Base-by-base conservation (phyloP, 2,329 filamentous ascomycete genomes). In the Penicillium janthinellum region DNA sequence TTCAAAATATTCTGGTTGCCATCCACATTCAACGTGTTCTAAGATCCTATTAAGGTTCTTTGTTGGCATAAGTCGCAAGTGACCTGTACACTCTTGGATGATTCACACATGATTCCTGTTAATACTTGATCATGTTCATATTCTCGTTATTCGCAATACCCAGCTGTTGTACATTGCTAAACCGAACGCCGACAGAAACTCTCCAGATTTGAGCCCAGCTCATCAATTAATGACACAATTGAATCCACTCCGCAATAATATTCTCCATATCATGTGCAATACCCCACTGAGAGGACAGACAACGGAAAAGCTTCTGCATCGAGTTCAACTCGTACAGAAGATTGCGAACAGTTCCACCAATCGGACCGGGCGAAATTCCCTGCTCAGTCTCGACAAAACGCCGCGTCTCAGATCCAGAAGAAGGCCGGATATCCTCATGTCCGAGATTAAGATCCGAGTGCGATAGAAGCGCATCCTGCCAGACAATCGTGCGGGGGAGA, bases 321-420 rank as follows among this genome's bases (percentile, higher is more conserved):
- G 77, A 78, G 60, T 80, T 80, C 61, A 81, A 66, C 60, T 81
- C 79, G 61, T 81, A 81, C n/a, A 79, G 63, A 41, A 81, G 63
- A 67, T 80, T 80, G 45, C 76, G 72, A 12, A 70, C 70, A 5
- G 68, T 67, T 1, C 64, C 71, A 8, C 66, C 67, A 1, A 66
- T 62, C 2, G 66, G 60, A 10, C 62, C 63, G 3, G 67, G 61
- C 0, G 68, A 62, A 10, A 61, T 58, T 1, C 71, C 72, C 20
- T 72, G 59, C 4, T 58, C 50, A 1, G 39, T 71, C 39, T 73
- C 67, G 4, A 79, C 70, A 54, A 78, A 80, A 2, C 71, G 64
- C 25, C 69, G 68, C 10, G 77, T 80, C 53, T 79, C 77, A 1
- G 75, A 76, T 1, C 69, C 68, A 25, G 64, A 61, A 11, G 59